phyloP scores from a whole-genome alignment of 2,329 filamentous ascomycete genomes.

The Chrysoporthe deuterocubensis region DNA sequence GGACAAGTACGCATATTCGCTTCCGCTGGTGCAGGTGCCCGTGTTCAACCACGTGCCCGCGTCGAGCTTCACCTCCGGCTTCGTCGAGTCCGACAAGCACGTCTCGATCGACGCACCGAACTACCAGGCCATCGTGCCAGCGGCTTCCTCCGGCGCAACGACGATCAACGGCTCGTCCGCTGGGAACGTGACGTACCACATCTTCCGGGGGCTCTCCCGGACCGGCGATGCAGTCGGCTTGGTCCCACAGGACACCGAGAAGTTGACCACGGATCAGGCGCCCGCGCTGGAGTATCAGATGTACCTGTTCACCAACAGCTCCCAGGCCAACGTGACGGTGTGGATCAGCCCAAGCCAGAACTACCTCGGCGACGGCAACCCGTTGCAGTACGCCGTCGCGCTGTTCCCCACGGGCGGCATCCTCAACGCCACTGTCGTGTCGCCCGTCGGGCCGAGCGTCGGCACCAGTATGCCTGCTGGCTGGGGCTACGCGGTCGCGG shows the following conservation, averaged over 20 bases:
- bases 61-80: constrained; percentile 57
- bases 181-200: constrained; percentile 50
- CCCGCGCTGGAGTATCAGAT: constrained; percentile 65
- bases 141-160: constrained; percentile 33
- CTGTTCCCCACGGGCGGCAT: constrained; percentile 45
- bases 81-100: constrained; percentile 64
- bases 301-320: constrained; percentile 60
- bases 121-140: constrained; percentile 47
- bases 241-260: constrained; percentile 54
- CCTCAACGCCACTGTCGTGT: constrained; percentile 41
- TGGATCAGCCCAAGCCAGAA: constrained; percentile 59
- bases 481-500: constrained; percentile 49
- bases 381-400: constrained; percentile 55
- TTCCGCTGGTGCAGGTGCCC: constrained; percentile 57
- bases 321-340: constrained; percentile 50
- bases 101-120: constrained; percentile 60
- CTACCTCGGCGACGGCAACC: constrained; percentile 53
- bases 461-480: constrained; percentile 46
- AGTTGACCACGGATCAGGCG: constrained; percentile 51
- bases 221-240: constrained; percentile 63
- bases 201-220: constrained; percentile 59
- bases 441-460: constrained; percentile 47
- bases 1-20: constrained; percentile 45
- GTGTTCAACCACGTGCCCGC: constrained; percentile 55
- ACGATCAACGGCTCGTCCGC: constrained; percentile 20